Evolutionary conservation across 106 monocot species (phyloP), one percentile per base, ranked within the genome.

Genomic region (Allium fistulosum): DNA sequence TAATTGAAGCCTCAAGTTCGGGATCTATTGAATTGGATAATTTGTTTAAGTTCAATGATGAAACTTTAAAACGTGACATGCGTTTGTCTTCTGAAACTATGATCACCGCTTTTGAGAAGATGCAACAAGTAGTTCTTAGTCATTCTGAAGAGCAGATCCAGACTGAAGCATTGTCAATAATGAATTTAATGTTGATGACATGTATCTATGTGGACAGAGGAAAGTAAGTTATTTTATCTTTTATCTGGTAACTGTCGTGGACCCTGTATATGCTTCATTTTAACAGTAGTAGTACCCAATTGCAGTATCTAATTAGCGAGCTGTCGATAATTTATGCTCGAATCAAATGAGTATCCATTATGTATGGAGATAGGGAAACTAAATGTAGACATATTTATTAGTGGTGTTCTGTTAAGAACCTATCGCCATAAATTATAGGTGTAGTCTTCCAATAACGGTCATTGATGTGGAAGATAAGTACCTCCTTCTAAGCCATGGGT

Each of bases 141-240:
- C 57, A 69, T 17, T 45, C 14, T 10, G 71, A 78, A 26, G 85
- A 85, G 50, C 62, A 13, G 50, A 67, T 78, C 56, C 69, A 16
- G 9, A 12, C 17, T 28, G 85, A 82, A 58, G 82, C 84, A 48
- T 45, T 85, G 68, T 75, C 63, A 18, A 70, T 90, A 67, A 90
- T 90, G 89, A 80, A 78, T 77, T 75, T 90, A 46, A 75, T 80
- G 47, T 48, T 75, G 74, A 79, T 79, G 80, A 61, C 65, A 72
- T 77, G 75, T 56, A 65, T 77, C 26, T 80, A 69, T 17, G 46
- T 67, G 13, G 80, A 82, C 46, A 80, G 82, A 49, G 72, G 81
- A 18, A 81, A 71, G 87, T 88, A 81, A 70, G 75, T 65, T 59
- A 17, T n/a, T 48, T 52, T 64, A 6, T n/a, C 64, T 78, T 50